Percentiles rank a stretch among this genome's conserved stretches.
Conservation (phyloP, 1,284 basidiomycete species). For the Trametes polyzona region DNA sequence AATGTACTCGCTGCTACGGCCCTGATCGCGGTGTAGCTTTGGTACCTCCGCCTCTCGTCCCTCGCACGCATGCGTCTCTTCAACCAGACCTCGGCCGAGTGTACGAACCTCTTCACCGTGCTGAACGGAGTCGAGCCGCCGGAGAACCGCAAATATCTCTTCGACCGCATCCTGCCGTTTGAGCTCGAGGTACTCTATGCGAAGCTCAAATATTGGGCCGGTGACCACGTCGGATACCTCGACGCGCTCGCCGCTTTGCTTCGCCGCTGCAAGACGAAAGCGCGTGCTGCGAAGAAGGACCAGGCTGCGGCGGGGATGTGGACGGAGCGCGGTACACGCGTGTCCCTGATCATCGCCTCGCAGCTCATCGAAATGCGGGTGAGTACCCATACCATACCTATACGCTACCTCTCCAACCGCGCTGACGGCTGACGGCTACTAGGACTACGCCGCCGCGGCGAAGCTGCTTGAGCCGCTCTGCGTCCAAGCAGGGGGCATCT, state of each 20-base stretch:
- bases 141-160: slow-evolving; percentile 52
- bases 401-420: neutral
- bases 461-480: slow-evolving; percentile 67
- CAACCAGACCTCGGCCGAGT: slow-evolving; percentile 81
- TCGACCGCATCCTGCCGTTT: slow-evolving; percentile 71
- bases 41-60: slow-evolving; percentile 79
- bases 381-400: neutral
- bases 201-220: slow-evolving; percentile 73
- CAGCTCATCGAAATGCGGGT: slow-evolving; percentile 68
- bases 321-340: slow-evolving; percentile 73
- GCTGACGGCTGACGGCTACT: neutral
- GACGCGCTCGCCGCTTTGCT: slow-evolving; percentile 82
- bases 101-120: slow-evolving; percentile 77
- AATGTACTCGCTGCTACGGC: neutral
- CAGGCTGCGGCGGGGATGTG: slow-evolving; percentile 65
- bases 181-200: slow-evolving; percentile 79
- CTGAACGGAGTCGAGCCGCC: slow-evolving; percentile 60
- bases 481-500: slow-evolving; percentile 38
- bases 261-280: slow-evolving; percentile 70
- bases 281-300: slow-evolving; percentile 46
- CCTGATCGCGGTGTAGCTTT: slow-evolving; percentile 52
- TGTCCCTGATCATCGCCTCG: slow-evolving; percentile 72
- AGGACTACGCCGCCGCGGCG: slow-evolving; percentile 74
- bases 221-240: slow-evolving; percentile 74
- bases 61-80: slow-evolving; percentile 79